Evolutionary conservation across 2,329 filamentous ascomycete species (phyloP), one percentile per base, ranked within the genome.

Genomic region (Endothia cerciana): DNA sequence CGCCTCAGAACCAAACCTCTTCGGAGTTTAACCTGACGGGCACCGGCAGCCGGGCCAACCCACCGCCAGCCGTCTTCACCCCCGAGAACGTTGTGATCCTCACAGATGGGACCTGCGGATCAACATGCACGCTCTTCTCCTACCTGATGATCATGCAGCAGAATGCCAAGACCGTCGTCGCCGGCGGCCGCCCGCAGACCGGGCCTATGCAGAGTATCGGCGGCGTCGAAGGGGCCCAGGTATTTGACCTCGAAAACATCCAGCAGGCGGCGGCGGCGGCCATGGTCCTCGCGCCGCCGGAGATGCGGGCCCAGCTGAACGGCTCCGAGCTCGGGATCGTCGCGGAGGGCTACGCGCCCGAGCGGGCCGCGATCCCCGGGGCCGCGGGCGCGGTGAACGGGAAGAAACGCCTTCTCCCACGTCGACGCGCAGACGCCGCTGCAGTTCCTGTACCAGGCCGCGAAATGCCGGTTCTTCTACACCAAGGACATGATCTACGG

Each of bases 101-200:
- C 25, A 82, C 81, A 0, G 84, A 87, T 69, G 84, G 83, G 40
- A 81, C 82, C 63, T 87, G 85, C 70, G 81, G 80, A 19, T 85
- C 82, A 1, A 83, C 84, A 1, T 87, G 85, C 73, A 81, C 83
- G 17, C 79, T 85, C 45, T 86, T 87, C 72, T 77, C 78, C 1
- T 85, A 87, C 68, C 76, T 86, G 55, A 79, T 87, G 77, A 81
- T 81, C 57, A 76, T 80, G 25, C 79, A 85, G 69, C 78, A 77
- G 45, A 79, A 79, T 61, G 77, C 85, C 19, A 80, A 80, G 70
- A 81, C 80, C 1, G 79, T 82, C n/a, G 78, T 77, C 3, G 75
- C 83, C 38, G 83, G 83, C 60, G 84, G 84, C 1, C 74, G 75
- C 0, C 78, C 79, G 33, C 76, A 76, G 62, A 73, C 74, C 11